phyloP scores from a whole-genome alignment of 164 flowering plant species.

The Piper betle region DNA sequence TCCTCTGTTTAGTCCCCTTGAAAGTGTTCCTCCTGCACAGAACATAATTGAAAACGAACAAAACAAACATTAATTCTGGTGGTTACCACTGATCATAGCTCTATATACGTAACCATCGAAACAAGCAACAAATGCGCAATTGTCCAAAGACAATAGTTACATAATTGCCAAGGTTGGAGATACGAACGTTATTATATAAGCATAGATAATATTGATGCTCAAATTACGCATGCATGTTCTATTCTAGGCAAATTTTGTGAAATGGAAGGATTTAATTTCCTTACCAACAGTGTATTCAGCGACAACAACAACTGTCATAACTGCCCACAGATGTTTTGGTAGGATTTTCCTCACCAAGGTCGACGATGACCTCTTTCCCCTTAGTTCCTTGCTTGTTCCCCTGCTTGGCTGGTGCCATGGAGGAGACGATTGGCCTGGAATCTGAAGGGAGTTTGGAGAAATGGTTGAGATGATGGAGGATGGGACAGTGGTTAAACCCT shows the following conservation, averaged over 20 bases:
- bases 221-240: not conserved
- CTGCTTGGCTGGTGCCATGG: too few species aligned
- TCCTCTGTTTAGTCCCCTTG: conserved; percentile 47
- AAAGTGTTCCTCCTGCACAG: conserved; percentile 40
- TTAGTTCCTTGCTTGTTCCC: too few species aligned
- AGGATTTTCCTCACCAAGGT: too few species aligned
- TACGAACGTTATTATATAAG: not conserved
- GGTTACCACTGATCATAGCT: not conserved
- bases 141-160: not conserved
- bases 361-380: too few species aligned
- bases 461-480: too few species aligned
- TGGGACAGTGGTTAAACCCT: too few species aligned
- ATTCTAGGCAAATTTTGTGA: too few species aligned
- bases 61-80: not conserved
- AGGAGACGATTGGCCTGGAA: too few species aligned
- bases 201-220: not conserved
- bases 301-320: conserved; percentile 78
- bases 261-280: conserved; percentile 1
- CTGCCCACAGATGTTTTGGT: conserved; percentile 82
- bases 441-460: too few species aligned
- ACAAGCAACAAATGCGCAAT: not conserved
- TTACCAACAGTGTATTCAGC: conserved; percentile 63
- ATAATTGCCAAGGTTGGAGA: not conserved
- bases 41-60: not conserved
- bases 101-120: not conserved